A percentile compares a stretch with the other conserved stretches of the same genome.
Evolutionary conservation across 352 stramenopile genomes (phyloP).

Genomic region (Pythium pectinolyticum): DNA sequence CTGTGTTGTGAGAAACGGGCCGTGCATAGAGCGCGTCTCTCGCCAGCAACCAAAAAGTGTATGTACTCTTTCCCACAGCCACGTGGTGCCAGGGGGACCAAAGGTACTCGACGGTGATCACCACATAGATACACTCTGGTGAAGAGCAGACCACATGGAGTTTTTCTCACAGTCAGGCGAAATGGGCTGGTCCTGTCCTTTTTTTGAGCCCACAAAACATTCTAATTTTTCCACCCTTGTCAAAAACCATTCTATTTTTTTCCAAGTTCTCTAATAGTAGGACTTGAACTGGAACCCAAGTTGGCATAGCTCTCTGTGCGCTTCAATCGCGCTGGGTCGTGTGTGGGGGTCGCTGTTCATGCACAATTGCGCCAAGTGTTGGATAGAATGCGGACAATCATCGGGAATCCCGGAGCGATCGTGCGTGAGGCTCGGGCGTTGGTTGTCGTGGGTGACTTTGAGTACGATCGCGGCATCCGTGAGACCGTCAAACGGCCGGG

Average conservation of each 20-base stretch:
- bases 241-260: too few relatives aligned
- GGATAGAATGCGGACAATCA: slow-evolving; percentile 18
- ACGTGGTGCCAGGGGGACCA: slow-evolving; percentile 6
- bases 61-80: slow-evolving; percentile 14
- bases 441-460: slow-evolving; percentile 71
- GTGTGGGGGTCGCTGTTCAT: slow-evolving; percentile 6
- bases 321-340: slow-evolving; percentile 11
- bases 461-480: slow-evolving; percentile 46
- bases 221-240: too few relatives aligned
- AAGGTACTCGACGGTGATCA: not conserved
- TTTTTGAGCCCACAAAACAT: too few relatives aligned
- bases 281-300: too few relatives aligned
- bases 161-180: too few relatives aligned
- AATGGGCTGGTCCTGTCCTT: too few relatives aligned
- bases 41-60: slow-evolving; percentile 19
- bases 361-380: slow-evolving; percentile 16
- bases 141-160: not conserved
- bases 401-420: too few relatives aligned
- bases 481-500: slow-evolving; percentile 52
- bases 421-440: slow-evolving; percentile 18
- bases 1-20: not conserved
- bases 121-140: not conserved
- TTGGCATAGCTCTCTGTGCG: slow-evolving; percentile 19
- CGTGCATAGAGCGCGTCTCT: slow-evolving; percentile 2
- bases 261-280: too few relatives aligned